These are phyloP conservation scores for Zalaria sp. DNA, from an alignment of 2,329 filamentous ascomycete species.

Conservation along the genomic window DNA sequence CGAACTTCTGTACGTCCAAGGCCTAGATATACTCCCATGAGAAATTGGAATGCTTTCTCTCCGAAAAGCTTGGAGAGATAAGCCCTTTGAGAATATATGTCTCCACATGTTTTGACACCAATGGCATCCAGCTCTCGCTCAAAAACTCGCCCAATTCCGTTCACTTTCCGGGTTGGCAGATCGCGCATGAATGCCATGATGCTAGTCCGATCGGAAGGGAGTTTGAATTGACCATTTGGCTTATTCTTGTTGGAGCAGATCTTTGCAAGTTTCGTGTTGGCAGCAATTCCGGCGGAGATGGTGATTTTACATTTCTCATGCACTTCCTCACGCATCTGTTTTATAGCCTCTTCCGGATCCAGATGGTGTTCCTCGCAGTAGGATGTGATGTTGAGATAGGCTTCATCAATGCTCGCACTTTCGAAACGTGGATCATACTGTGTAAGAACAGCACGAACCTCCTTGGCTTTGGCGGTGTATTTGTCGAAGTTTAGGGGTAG, in stretches of 20 bases:
- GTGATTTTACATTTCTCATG: slow-evolving; percentile 67
- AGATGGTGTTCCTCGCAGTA: slow-evolving; percentile 62
- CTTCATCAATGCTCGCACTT: slow-evolving; percentile 89
- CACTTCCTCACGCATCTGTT: slow-evolving; percentile 65
- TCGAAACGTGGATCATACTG: slow-evolving; percentile 88
- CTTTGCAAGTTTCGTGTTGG: slow-evolving; percentile 87
- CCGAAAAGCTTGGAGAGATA: slow-evolving; percentile 70
- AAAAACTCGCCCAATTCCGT: slow-evolving; percentile 86
- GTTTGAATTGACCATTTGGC: slow-evolving; percentile 77
- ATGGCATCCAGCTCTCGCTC: slow-evolving; percentile 82
- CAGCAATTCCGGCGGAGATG: slow-evolving; percentile 85
- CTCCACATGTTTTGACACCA: slow-evolving; percentile 75
- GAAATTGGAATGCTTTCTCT: slow-evolving; percentile 77
- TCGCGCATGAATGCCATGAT: slow-evolving; percentile 80
- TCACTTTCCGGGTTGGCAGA: slow-evolving; percentile 78
- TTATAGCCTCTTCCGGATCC: slow-evolving; percentile 57
- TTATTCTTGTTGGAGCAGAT: slow-evolving; percentile 95
- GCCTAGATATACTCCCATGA: slow-evolving; percentile 73
- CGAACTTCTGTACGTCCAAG: slow-evolving; percentile 74
- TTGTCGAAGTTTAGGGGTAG: slow-evolving; percentile 81
- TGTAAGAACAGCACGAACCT: slow-evolving; percentile 68
- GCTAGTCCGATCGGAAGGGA: slow-evolving; percentile 55
- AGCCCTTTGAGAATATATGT: slow-evolving; percentile 66
- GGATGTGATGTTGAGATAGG: slow-evolving; percentile 82
- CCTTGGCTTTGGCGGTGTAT: slow-evolving; percentile 78